Evolutionary conservation across 2,329 filamentous ascomycete species (phyloP), one percentile per base, ranked within the genome.

Genomic region (Colletotrichum simmondsii): DNA sequence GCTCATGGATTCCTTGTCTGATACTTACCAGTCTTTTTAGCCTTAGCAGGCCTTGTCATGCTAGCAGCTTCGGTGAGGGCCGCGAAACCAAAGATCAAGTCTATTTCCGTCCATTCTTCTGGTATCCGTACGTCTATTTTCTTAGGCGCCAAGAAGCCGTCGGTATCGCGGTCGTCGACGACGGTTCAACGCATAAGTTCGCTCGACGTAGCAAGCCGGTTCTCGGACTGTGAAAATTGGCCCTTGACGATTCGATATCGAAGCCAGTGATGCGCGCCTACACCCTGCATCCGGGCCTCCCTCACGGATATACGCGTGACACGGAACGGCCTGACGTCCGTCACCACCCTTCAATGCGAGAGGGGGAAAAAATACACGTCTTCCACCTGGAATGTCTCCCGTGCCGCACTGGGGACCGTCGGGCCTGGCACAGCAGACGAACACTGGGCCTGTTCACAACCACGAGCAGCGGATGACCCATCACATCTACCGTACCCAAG

Each of bases 361-460:
- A 49, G 42, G 61, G 61, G 14, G 49, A 64, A 52, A 54, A 71
- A 42, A 56, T 37, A 26, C 59, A 56, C 24, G 52, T 65, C 49
- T 49, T 32, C 24, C 28, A 42, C 49, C 37, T 28, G 30, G 70
- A 52, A 52, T 42, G 46, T 54, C 54, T 16, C 52, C 57, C 26
- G 5, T 46, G 35, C 59, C 59, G 54, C 35, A 60, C 59, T 52
- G 28, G 35, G 30, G 26, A 53, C 30, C 26, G n/a, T 37, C 52
- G 59, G 26, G 8, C 59, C 54, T 46, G 53, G 14, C 46, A 68
- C 42, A 70, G 60, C 53, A 49, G 60, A 73, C 66, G 71, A 73
- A 73, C 71, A 37, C 66, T 37, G 19, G 71, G 66, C 71, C 71
- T 73, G 71, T 65, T 73, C 71, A 14, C 66, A 54, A 49, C 26